phyloP scores from a whole-genome alignment of 768 basidiomycete genomes.

The Omphalotus guepiniiformis region DNA sequence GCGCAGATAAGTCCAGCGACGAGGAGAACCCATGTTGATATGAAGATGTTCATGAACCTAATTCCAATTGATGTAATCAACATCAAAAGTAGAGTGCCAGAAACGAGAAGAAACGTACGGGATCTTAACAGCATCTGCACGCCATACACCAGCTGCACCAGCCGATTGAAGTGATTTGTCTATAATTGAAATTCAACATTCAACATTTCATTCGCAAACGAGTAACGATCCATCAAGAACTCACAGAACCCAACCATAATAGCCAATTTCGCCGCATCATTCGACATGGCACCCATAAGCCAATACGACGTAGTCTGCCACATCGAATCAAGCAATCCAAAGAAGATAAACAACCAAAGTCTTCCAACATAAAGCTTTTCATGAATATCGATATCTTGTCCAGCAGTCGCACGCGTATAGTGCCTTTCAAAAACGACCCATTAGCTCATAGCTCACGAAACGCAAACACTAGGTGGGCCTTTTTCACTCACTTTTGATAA shows the following conservation, averaged over 20 bases:
- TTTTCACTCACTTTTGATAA: conserved; percentile 63
- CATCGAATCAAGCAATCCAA: conserved; percentile 74
- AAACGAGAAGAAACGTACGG: conserved; percentile 45
- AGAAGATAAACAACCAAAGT: conserved; percentile 65
- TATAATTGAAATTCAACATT: conserved; percentile 17
- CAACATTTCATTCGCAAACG: background rate
- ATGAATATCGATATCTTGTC: conserved; percentile 54
- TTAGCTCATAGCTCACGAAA: too few relatives aligned
- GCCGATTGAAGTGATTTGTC: conserved; percentile 78
- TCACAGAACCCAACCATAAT: conserved; percentile 79
- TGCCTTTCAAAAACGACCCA: too few relatives aligned
- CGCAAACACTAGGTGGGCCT: too few relatives aligned
- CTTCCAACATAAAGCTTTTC: conserved; percentile 51
- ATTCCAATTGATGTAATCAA: background rate
- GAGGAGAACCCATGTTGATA: conserved; percentile 72
- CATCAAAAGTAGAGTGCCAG: conserved; percentile 14
- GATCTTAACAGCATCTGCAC: conserved; percentile 54
- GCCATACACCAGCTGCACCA: conserved; percentile 70
- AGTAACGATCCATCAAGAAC: conserved; percentile 20
- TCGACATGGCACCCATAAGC: conserved; percentile 85
- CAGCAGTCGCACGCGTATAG: conserved; percentile 31
- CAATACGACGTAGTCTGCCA: conserved; percentile 85
- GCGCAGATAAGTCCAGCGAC: conserved; percentile 60
- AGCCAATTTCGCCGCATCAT: conserved; percentile 74
- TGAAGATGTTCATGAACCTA: conserved; percentile 55